Evolutionary conservation across 805 yeast genomes (phyloP).

Genomic region (Lachancea dasiensis): DNA sequence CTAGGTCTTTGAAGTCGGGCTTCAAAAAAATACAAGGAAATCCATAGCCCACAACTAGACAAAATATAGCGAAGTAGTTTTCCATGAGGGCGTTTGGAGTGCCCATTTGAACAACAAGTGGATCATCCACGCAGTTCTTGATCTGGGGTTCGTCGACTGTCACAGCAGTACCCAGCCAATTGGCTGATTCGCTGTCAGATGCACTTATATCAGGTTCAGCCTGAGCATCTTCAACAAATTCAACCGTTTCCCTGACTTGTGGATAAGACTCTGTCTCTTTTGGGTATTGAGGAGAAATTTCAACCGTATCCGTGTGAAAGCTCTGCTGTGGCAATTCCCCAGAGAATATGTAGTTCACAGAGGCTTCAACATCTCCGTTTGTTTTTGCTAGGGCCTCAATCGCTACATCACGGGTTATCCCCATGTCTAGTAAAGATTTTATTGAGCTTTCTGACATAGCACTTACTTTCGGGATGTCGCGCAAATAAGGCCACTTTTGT

Average conservation of each 20-base stretch:
- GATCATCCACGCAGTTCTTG: constrained; percentile 13
- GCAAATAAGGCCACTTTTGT: too few relatives aligned
- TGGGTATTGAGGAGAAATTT: neutral
- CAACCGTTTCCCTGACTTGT: neutral
- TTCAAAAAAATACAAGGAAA: constrained; percentile 21
- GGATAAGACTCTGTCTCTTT: neutral
- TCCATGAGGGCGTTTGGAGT: constrained; percentile 24
- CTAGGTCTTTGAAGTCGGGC: constrained; percentile 24
- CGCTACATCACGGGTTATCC: constrained; percentile 56
- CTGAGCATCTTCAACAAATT: constrained; percentile 3
- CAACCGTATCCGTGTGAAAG: constrained; percentile 4
- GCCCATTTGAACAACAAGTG: constrained; percentile 24
- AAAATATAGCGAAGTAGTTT: constrained; percentile 27
- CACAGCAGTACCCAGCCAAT: neutral
- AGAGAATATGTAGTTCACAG: constrained; percentile 41
- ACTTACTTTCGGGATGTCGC: neutral
- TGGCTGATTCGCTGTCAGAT: constrained; percentile 1
- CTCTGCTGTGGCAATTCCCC: constrained; percentile 18
- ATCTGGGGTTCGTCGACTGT: constrained; percentile 1
- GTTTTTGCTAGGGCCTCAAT: constrained; percentile 53
- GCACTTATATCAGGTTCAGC: neutral
- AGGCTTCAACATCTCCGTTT: constrained; percentile 53
- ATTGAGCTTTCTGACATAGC: constrained; percentile 26
- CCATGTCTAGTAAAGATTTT: constrained; percentile 57
- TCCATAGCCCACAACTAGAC: constrained; percentile 20